A percentile compares a stretch with the other conserved stretches of the same genome.
Conservation (phyloP, 192 early-diverging fungal species). For the Thamnidium elegans region DNA sequence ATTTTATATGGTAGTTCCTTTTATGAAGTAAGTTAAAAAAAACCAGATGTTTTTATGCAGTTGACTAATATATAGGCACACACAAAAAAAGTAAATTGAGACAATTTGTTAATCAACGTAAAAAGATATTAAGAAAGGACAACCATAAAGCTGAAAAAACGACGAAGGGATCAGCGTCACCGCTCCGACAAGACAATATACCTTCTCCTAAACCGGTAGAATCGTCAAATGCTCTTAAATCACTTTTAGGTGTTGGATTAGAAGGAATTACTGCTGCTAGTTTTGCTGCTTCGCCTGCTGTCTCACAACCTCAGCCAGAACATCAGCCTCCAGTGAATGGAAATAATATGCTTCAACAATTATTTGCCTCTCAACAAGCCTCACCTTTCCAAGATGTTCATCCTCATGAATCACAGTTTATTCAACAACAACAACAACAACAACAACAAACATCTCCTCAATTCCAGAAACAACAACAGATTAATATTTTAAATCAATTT, state of each 20-base stretch:
- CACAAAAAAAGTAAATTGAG: too few relatives aligned
- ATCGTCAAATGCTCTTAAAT: background rate
- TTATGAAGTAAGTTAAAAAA: slow-evolving; percentile 51
- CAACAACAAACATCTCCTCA: background rate
- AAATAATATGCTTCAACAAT: background rate
- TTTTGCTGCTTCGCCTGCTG: background rate
- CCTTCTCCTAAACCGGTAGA: slow-evolving; percentile 3
- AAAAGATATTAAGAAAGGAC: slow-evolving; percentile 12
- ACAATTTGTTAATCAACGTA: slow-evolving; percentile 28
- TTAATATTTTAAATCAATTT: background rate
- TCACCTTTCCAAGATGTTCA: background rate
- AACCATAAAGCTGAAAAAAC: background rate
- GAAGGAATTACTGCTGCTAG: background rate
- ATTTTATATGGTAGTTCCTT: slow-evolving; percentile 74
- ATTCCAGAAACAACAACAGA: background rate
- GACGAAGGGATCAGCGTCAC: background rate
- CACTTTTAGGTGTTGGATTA: slow-evolving; percentile 3
- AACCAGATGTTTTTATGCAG: background rate
- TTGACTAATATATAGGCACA: too few relatives aligned
- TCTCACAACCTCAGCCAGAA: background rate
- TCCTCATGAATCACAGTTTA: background rate
- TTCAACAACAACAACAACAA: slow-evolving; percentile 12
- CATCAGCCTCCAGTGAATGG: slow-evolving; percentile 3
- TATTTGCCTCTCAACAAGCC: background rate
- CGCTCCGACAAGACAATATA: background rate